A percentile compares a stretch with the other conserved stretches of the same genome.
Evolutionary conservation across 1,139 yeast species (phyloP).

Genomic region (Pichia sp.): DNA sequence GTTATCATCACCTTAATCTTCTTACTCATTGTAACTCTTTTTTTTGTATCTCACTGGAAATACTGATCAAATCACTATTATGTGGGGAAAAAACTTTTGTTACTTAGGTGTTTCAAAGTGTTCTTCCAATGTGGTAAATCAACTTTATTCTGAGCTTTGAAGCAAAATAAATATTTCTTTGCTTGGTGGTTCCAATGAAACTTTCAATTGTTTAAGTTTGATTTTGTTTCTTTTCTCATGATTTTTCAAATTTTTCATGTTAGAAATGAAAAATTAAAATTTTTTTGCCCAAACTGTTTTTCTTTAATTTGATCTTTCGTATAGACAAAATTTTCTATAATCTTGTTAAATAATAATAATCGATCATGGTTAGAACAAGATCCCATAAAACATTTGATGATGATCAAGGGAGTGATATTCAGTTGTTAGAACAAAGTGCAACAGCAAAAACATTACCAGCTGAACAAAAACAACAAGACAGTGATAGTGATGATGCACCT

Average conservation of each 20-base stretch:
- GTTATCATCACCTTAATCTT: background rate
- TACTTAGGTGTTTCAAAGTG: background rate
- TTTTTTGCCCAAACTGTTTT: background rate
- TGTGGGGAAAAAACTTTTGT: constrained; percentile 8
- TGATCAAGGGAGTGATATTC: background rate
- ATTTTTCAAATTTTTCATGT: background rate
- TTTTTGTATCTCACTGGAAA: constrained; percentile 5
- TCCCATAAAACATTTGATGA: constrained; percentile 11
- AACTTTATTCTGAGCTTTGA: background rate
- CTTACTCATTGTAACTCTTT: constrained; percentile 1
- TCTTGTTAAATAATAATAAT: background rate
- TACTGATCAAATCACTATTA: background rate
- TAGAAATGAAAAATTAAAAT: background rate
- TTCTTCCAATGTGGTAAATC: background rate
- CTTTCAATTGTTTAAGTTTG: background rate
- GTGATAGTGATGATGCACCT: constrained; percentile 27
- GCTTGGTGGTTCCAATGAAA: background rate
- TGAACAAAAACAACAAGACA: constrained; percentile 8
- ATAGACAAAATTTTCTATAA: background rate
- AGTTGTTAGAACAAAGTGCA: background rate
- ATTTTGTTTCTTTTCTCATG: background rate
- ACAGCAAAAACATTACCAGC: background rate
- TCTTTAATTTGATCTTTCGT: background rate
- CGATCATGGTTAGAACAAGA: constrained; percentile 8
- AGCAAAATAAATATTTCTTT: too few relatives aligned